phyloP scores from a whole-genome alignment of 805 yeast genomes.

The Nakazawaea molendinolei region DNA sequence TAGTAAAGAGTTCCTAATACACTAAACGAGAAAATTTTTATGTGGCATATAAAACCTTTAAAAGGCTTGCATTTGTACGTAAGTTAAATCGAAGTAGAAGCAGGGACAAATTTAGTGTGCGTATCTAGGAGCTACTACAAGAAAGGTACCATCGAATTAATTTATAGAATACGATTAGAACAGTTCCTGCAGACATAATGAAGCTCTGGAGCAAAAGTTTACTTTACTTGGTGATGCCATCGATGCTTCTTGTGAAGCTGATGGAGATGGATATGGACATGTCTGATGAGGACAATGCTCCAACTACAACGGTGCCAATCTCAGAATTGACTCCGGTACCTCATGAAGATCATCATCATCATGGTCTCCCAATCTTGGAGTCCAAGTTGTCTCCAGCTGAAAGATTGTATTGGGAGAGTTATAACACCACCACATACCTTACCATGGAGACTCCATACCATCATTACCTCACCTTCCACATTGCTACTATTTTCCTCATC shows the following conservation, averaged over 20 bases:
- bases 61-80: too few species aligned
- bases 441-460: conserved; percentile 44
- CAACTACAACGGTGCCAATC: conserved; percentile 10
- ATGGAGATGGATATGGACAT: conserved; percentile 19
- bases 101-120: too few species aligned
- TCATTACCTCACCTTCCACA: conserved; percentile 49
- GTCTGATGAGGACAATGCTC: conserved; percentile 12
- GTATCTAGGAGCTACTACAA: too few species aligned
- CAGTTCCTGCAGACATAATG: too few species aligned
- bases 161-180: too few species aligned
- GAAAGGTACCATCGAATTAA: too few species aligned
- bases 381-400: conserved; percentile 68
- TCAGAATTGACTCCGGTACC: conserved; percentile 32
- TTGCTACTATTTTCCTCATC: conserved; percentile 34
- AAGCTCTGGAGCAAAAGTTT: too few species aligned
- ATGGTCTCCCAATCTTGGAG: conserved; percentile 70
- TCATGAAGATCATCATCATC: conserved; percentile 42
- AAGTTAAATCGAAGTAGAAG: too few species aligned
- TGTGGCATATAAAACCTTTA: too few species aligned
- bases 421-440: conserved; percentile 73
- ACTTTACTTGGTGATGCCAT: background rate
- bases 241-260: too few species aligned
- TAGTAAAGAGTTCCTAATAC: too few species aligned
- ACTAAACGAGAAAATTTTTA: too few species aligned
- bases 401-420: conserved; percentile 66